Percentiles rank a stretch among this genome's conserved stretches.
phyloP scores from a whole-genome alignment of 2,329 filamentous ascomycete genomes.

The Helotiales sp. region DNA sequence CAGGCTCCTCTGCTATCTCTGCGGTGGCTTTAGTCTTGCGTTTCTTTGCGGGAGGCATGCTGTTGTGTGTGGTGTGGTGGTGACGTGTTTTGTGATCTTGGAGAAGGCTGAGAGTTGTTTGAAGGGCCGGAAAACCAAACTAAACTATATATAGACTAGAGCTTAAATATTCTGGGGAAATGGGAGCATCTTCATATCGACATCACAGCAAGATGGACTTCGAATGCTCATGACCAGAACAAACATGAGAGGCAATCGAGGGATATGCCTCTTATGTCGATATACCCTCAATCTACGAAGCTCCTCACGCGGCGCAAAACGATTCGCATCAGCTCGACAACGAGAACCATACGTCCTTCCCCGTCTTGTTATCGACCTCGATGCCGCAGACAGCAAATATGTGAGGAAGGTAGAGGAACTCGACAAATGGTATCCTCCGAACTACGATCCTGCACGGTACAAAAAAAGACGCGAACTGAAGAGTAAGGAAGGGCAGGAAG shows the following conservation, averaged over 20 bases:
- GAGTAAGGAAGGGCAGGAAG: neutral
- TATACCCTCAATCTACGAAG: slow-evolving; percentile 1
- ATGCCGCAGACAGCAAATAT: slow-evolving; percentile 45
- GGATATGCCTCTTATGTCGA: slow-evolving; percentile 15
- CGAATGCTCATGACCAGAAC: neutral
- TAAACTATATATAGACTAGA: neutral
- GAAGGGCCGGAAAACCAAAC: too few species aligned
- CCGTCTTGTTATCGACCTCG: slow-evolving; percentile 50
- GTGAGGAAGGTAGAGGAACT: slow-evolving; percentile 39
- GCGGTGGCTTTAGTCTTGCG: slow-evolving; percentile 41
- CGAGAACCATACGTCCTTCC: slow-evolving; percentile 38
- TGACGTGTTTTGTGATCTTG: neutral
- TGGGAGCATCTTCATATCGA: neutral
- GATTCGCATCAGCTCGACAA: slow-evolving; percentile 13
- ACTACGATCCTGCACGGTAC: too few species aligned
- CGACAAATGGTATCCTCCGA: neutral
- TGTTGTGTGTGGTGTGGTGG: slow-evolving; percentile 4
- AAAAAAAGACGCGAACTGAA: neutral
- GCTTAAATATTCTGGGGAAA: neutral
- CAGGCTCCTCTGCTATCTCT: slow-evolving; percentile 18
- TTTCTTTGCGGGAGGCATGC: slow-evolving; percentile 46
- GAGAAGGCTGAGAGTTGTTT: neutral
- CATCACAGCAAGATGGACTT: neutral
- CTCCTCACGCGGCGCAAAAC: neutral
- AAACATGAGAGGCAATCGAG: neutral